Evolutionary conservation across 1,284 basidiomycete species (phyloP).

Genomic region (Fomitopsis pinicola): DNA sequence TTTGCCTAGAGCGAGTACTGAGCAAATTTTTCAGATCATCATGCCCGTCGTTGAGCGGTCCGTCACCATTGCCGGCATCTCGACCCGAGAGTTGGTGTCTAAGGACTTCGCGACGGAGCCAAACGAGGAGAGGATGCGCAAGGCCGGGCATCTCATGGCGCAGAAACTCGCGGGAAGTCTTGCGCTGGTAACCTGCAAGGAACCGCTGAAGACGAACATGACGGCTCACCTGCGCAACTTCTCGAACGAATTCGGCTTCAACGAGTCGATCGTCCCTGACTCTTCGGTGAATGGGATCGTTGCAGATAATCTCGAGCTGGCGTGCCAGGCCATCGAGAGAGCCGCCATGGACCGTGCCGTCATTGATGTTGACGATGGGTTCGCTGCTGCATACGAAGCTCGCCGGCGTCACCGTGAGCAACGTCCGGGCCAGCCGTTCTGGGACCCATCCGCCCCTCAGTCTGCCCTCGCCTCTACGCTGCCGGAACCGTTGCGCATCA

Average conservation of each 20-base stretch:
- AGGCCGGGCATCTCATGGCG: conserved; percentile 94
- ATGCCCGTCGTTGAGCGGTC: conserved; percentile 97
- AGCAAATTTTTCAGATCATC: conserved; percentile 63
- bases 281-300: conserved; percentile 79
- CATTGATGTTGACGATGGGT: conserved; percentile 92
- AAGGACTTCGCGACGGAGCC: conserved; percentile 97
- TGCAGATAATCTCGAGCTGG: conserved; percentile 91
- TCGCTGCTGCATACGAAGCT: conserved; percentile 78
- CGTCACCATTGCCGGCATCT: conserved; percentile 99
- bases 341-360: conserved; percentile 97
- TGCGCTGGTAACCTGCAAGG: conserved; percentile 97
- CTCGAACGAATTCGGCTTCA: conserved; percentile 83
- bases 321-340: conserved; percentile 94
- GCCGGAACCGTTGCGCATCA: conserved; percentile 88
- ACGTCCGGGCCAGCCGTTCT: conserved; percentile 75
- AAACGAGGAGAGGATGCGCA: conserved; percentile 87
- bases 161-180: conserved; percentile 96
- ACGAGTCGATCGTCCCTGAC: conserved; percentile 72
- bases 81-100: conserved; percentile 90
- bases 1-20: neutral
- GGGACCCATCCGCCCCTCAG: conserved; percentile 75
- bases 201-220: conserved; percentile 92
- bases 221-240: conserved; percentile 84
- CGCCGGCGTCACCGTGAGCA: conserved; percentile 87
- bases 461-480: conserved; percentile 77